Base-by-base conservation (phyloP, 768 basidiomycete species). In the Butyriboletus loyo region DNA sequence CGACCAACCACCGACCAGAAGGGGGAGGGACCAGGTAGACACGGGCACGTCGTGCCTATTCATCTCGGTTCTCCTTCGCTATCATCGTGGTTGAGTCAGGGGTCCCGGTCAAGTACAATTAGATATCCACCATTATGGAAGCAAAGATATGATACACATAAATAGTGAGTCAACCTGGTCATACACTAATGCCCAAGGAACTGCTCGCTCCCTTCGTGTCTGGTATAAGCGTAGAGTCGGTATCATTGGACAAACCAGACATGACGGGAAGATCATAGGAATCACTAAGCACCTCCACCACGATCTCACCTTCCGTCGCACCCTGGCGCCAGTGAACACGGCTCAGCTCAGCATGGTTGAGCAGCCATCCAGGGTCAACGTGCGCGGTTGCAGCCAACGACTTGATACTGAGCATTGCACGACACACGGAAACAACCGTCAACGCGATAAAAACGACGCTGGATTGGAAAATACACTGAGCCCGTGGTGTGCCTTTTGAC, bases 1-100 rank as follows among this genome's bases (percentile, higher is more conserved):
- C 86, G 78, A 3, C 87, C 86, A 10, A 95, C 81, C 4, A 85
- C 79, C 0, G 87, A 84, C 56, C 88, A 88, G 54, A 19, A 56
- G 40, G 4, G 6, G n/a, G 1, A 27, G 17, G 36, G 40, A 22
- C 31, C 36, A 34, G 13, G 25, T 37, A 30, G n/a, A 57, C 65
- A n/a, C n/a, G n/a, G n/a, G 6, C 25, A 87, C 87, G 87, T 66
- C 28, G 73, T 79, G 4, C 83, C 89, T 2, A 77, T 80, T 95
- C 96, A 98, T 52, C 73, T 77, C 4, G 56, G 65, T 25, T 63
- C 68, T 25, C 69, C 65, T 15, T 79, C 76, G n/a, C n/a, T n/a
- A n/a, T n/a, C n/a, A n/a, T n/a, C n/a, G n/a, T n/a, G n/a, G n/a
- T n/a, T n/a, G n/a, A n/a, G n/a, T n/a, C n/a, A n/a, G n/a, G n/a